These are phyloP conservation scores for Yamadazyma atlantica DNA, from an alignment of 1,139 yeast species.

Conservation along the genomic window DNA sequence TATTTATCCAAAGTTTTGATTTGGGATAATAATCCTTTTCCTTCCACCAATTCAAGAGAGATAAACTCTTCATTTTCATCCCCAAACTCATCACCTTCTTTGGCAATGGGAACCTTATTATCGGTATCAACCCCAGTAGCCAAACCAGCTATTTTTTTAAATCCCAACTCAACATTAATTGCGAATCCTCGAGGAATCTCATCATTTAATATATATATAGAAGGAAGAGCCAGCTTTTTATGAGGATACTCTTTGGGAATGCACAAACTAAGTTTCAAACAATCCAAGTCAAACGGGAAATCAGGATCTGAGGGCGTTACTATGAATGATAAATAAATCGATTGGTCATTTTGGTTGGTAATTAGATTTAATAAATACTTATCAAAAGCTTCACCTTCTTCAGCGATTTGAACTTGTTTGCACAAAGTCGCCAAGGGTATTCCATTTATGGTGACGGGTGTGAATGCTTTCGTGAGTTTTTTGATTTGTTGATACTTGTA, in stretches of 20 bases:
- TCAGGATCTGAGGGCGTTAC: conserved; percentile 70
- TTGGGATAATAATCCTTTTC: conserved; percentile 52
- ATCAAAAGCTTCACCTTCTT: conserved; percentile 13
- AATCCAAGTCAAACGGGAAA: conserved; percentile 63
- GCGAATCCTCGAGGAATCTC: conserved; percentile 76
- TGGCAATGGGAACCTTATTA: neutral
- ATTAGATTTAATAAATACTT: conserved; percentile 18
- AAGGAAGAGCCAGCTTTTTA: conserved; percentile 32
- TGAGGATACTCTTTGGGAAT: conserved; percentile 60
- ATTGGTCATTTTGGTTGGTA: conserved; percentile 16
- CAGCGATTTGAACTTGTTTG: conserved; percentile 14
- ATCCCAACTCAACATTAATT: conserved; percentile 65
- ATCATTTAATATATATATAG: conserved; percentile 55
- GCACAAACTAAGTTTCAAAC: conserved; percentile 49
- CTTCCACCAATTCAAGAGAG: conserved; percentile 40
- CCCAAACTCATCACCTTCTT: conserved; percentile 6
- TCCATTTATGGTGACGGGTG: conserved; percentile 38
- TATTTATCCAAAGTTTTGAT: conserved; percentile 56
- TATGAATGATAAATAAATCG: conserved; percentile 34
- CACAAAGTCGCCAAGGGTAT: conserved; percentile 19
- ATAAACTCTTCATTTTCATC: conserved; percentile 18
- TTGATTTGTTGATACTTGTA: conserved; percentile 23
- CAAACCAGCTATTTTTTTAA: conserved; percentile 46
- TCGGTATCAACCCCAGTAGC: conserved; percentile 21
- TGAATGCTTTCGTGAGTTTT: conserved; percentile 26